Conservation (phyloP, 345 rosid species). For the Xanthoceras sorbifolium region DNA sequence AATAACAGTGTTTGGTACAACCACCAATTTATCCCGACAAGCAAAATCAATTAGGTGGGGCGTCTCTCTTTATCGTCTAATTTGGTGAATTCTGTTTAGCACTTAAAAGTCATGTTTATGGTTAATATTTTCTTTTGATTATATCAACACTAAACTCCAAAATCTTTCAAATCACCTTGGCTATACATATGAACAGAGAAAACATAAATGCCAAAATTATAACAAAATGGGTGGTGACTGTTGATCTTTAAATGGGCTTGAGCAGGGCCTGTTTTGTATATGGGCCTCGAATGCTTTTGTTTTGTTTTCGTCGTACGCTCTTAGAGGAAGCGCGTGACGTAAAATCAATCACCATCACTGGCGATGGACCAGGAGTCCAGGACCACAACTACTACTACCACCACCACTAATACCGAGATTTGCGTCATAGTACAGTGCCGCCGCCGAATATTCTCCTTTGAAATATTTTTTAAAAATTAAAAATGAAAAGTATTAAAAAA, state of each 20-base stretch:
- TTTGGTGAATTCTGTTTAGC: background rate
- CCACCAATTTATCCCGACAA: conserved; percentile 1
- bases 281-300: background rate
- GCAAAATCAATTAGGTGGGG: background rate
- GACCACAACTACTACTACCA: background rate
- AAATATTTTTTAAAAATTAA: background rate
- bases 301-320: background rate
- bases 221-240: background rate
- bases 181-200: background rate
- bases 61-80: background rate
- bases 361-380: conserved; percentile 5
- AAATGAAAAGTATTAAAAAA: background rate
- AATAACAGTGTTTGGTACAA: conserved; percentile 5
- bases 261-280: background rate
- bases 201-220: background rate
- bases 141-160: background rate
- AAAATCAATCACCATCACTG: background rate
- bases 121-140: background rate
- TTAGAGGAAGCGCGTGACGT: conserved; percentile 9
- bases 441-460: conserved; percentile 47
- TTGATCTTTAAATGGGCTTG: too few species aligned
- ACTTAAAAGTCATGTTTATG: background rate
- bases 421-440: conserved; percentile 32
- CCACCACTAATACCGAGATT: conserved; percentile 19
- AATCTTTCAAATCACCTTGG: background rate